These are phyloP conservation scores for Lignosus rhinocerotis DNA, from an alignment of 1,284 basidiomycete species.

Conservation along the genomic window DNA sequence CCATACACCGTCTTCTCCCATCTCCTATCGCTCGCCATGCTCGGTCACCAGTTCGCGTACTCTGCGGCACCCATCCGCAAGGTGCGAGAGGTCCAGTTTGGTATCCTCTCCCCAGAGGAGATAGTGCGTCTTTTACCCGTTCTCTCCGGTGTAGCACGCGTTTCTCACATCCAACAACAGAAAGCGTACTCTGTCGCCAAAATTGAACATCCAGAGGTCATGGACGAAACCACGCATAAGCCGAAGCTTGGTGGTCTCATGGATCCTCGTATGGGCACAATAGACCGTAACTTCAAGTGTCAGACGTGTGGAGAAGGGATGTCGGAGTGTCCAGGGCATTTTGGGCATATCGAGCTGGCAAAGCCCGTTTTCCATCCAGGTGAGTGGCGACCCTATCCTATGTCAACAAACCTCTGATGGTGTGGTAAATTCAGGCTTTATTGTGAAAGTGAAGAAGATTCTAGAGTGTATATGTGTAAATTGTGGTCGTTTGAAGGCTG, in stretches of 20 bases:
- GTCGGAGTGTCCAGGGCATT: constrained; percentile 98
- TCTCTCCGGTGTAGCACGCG: constrained; percentile 14
- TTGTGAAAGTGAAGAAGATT: constrained; percentile 99
- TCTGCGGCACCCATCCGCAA: constrained; percentile 92
- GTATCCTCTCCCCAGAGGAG: constrained; percentile 99
- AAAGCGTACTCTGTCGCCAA: constrained; percentile 98
- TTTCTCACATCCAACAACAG: constrained; percentile 44
- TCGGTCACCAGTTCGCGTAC: constrained; percentile 85
- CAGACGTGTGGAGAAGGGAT: constrained; percentile 99
- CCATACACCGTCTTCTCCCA: constrained; percentile 14
- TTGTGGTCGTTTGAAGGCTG: constrained; percentile 97
- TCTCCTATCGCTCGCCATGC: constrained; percentile 47
- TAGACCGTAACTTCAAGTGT: constrained; percentile 99
- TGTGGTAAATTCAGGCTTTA: constrained; percentile 70
- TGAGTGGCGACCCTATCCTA: constrained; percentile 39
- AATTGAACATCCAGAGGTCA: constrained; percentile 97
- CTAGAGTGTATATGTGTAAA: constrained; percentile 98
- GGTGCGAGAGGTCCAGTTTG: constrained; percentile 98
- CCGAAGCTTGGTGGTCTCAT: constrained; percentile 93
- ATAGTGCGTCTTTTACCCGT: constrained; percentile 67
- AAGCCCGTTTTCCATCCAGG: constrained; percentile 97
- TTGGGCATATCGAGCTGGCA: constrained; percentile 97
- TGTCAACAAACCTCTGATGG: neutral
- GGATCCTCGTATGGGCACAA: constrained; percentile 98
- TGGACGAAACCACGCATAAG: constrained; percentile 90